Base-by-base conservation (phyloP, 352 stramenopile genomes). In the Globisporangium perplexum region DNA sequence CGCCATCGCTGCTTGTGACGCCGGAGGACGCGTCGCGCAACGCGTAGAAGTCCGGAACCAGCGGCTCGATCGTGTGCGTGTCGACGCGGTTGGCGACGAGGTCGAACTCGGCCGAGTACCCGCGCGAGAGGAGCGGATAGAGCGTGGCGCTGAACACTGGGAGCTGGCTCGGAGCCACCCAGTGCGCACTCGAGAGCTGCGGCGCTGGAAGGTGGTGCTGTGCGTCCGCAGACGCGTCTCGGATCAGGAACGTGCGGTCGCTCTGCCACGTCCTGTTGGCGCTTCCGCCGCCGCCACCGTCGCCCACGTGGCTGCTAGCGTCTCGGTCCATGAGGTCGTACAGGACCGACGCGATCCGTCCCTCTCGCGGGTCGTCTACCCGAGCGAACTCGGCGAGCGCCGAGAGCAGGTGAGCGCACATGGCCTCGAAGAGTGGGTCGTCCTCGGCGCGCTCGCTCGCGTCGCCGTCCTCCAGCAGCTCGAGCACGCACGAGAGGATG, bases 401-500 rank as follows among this genome's bases (percentile, higher is more conserved):
- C 1, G 77, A 77, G 28, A 91, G 62, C 48, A 91, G 53, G 59
- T 89, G 75, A 3, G 86, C 51, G 50, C 77, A 89, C 74, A 91
- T 88, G 39, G 54, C 69, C 54, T 88, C 68, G 3, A 86, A 64
- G 23, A 71, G 45, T 3, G 62, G 30, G 31, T 80, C 61, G 24
- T 36, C 36, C n/a, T n/a, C n/a, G n/a, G n/a, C 10, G 52, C 17
- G 50, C 20, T 45, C 68, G n/a, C n/a, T n/a, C n/a, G n/a, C n/a
- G n/a, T 47, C 47, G 60, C 59, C 26, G 36, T 66, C 50, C 24
- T 86, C 66, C 4, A 91, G 58, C 15, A 84, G 65, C 47, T 77
- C 68, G n/a, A 89, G 57, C 22, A 83, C 65, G 17, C 67, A 65
- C 3, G 73, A 69, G 36, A 88, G 68, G 18, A 88, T 79, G 4